These are phyloP conservation scores for Saitozyma podzolica DNA, from an alignment of 768 basidiomycete species.

Conservation along the genomic window DNA sequence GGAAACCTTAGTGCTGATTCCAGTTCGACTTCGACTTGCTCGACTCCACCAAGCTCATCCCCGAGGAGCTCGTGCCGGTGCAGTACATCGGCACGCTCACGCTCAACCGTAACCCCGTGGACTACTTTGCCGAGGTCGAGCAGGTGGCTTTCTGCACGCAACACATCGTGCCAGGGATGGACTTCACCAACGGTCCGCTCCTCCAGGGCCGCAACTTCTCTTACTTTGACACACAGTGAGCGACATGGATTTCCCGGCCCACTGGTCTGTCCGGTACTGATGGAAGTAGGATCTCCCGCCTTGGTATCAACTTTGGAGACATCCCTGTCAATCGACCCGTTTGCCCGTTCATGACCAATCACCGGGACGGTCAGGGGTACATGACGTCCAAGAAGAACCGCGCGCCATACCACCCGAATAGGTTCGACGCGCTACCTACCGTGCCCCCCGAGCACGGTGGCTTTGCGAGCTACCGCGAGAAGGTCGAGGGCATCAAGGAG, in stretches of 20 bases:
- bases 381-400: constrained; percentile 55
- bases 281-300: constrained; percentile 60
- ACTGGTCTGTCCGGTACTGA: not conserved
- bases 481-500: constrained; percentile 61
- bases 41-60: constrained; percentile 85
- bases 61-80: constrained; percentile 75
- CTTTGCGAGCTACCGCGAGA: constrained; percentile 39
- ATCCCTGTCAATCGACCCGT: constrained; percentile 72
- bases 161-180: constrained; percentile 58
- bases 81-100: constrained; percentile 72
- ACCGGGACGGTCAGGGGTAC: constrained; percentile 53
- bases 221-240: constrained; percentile 61
- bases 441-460: constrained; percentile 58
- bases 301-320: constrained; percentile 68
- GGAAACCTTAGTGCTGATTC: not conserved
- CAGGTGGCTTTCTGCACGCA: constrained; percentile 84
- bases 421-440: constrained; percentile 54
- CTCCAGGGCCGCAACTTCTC: constrained; percentile 72
- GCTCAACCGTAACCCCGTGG: constrained; percentile 55
- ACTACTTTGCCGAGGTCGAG: constrained; percentile 80
- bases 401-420: constrained; percentile 76
- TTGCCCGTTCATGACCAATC: constrained; percentile 49
- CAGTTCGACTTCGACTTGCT: constrained; percentile 80
- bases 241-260: not conserved
- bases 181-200: constrained; percentile 53